These are phyloP conservation scores for Xylariaceae sp. DNA, from an alignment of 2,329 filamentous ascomycete species.

Conservation along the genomic window DNA sequence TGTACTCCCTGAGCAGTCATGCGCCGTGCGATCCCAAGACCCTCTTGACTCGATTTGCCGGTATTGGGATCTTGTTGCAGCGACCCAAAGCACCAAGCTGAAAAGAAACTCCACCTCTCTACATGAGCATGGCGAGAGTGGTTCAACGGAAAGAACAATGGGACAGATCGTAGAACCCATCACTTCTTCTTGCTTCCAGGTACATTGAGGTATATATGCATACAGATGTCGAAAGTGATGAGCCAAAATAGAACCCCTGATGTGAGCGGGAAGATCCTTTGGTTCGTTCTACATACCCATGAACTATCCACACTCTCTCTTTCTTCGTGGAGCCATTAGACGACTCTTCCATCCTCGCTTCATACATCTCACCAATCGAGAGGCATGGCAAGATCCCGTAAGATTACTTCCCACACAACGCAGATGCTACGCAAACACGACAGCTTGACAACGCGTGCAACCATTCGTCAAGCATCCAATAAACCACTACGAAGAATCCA, in stretches of 20 bases:
- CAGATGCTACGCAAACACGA: slow-evolving; percentile 6
- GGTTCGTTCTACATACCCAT: not conserved
- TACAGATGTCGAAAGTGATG: no score
- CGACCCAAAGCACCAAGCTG: no score
- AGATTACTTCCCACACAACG: not conserved
- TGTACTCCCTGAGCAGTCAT: no score
- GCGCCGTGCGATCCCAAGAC: no score
- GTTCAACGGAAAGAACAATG: no score
- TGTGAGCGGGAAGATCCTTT: not conserved
- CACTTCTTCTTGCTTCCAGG: no score
- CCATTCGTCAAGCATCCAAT: slow-evolving; percentile 15
- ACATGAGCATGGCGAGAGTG: no score
- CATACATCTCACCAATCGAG: not conserved
- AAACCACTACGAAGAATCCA: not conserved
- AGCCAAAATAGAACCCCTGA: not conserved
- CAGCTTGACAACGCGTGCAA: slow-evolving; percentile 18
- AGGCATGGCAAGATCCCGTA: not conserved
- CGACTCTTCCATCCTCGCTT: not conserved
- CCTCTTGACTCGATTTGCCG: no score
- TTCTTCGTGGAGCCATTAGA: not conserved
- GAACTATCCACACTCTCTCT: not conserved
- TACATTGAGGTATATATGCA: no score
- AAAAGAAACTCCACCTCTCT: no score
- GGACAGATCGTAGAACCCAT: no score
- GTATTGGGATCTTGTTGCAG: no score